phyloP scores from a whole-genome alignment of 148 eudicot species.

The Fagopyrum esculentum region DNA sequence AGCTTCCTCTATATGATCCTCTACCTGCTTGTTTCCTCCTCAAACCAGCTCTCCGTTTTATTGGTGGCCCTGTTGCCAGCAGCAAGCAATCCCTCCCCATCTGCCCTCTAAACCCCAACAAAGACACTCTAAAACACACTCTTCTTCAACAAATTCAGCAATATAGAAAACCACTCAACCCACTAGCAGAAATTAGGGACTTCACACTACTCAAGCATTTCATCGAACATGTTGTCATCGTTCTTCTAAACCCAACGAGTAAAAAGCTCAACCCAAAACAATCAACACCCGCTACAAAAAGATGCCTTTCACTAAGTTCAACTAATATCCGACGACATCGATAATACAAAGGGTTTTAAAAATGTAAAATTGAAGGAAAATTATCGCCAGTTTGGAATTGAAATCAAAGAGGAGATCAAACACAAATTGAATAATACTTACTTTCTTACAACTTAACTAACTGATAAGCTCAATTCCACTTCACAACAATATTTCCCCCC shows the following conservation, averaged over 20 bases:
- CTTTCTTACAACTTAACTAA: background rate
- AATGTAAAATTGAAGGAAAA: background rate
- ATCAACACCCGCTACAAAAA: background rate
- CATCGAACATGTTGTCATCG: background rate
- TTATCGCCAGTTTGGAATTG: background rate
- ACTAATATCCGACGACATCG: constrained; percentile 47
- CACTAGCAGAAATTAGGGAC: background rate
- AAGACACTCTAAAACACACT: constrained; percentile 12
- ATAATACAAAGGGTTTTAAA: constrained; percentile 4
- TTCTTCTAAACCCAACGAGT: background rate
- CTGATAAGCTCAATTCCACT: constrained; percentile 1
- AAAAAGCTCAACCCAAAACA: constrained; percentile 4
- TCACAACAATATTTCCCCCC: background rate
- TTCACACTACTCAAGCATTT: background rate
- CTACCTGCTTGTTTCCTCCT: constrained; percentile 94
- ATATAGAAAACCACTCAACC: constrained; percentile 8
- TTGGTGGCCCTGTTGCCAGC: constrained; percentile 70
- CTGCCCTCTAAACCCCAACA: constrained; percentile 25
- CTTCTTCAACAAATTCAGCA: constrained; percentile 9
- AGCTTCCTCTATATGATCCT: constrained; percentile 95
- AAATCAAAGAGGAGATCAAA: background rate
- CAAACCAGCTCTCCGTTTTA: constrained; percentile 77
- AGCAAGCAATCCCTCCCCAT: constrained; percentile 63
- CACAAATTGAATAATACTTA: background rate
- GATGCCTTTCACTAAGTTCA: constrained; percentile 1